These are phyloP conservation scores for Trifolium repens DNA, from an alignment of 306 rosid genomes.

Conservation along the genomic window DNA sequence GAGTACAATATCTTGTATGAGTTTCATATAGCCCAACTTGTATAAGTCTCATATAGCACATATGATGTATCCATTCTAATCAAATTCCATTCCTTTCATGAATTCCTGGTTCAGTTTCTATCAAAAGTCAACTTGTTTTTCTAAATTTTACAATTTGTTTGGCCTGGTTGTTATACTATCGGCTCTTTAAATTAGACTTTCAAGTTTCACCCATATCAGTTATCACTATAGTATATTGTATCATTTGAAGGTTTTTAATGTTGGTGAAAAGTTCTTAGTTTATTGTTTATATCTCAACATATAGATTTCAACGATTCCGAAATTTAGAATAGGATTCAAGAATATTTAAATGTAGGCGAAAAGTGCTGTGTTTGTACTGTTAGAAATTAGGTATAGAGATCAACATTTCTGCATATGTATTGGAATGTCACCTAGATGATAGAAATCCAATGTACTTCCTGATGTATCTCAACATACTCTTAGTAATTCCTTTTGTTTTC, in stretches of 20 bases:
- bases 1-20: background rate
- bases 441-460: too few species aligned
- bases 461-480: background rate
- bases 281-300: background rate
- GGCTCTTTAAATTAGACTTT: background rate
- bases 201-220: background rate
- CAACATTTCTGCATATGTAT: background rate
- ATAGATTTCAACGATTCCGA: background rate
- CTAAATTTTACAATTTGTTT: background rate
- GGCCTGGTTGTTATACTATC: background rate
- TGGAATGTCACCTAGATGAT: background rate
- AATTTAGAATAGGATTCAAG: background rate
- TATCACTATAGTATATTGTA: background rate
- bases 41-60: background rate
- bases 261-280: background rate
- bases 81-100: background rate
- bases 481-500: background rate
- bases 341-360: background rate
- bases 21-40: background rate
- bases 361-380: background rate
- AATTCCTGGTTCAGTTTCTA: background rate
- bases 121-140: background rate
- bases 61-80: background rate
- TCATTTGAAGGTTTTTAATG: background rate
- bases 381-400: conserved; percentile 1